phyloP scores from a whole-genome alignment of 352 stramenopile species.

The Phytophthora megakarya region DNA sequence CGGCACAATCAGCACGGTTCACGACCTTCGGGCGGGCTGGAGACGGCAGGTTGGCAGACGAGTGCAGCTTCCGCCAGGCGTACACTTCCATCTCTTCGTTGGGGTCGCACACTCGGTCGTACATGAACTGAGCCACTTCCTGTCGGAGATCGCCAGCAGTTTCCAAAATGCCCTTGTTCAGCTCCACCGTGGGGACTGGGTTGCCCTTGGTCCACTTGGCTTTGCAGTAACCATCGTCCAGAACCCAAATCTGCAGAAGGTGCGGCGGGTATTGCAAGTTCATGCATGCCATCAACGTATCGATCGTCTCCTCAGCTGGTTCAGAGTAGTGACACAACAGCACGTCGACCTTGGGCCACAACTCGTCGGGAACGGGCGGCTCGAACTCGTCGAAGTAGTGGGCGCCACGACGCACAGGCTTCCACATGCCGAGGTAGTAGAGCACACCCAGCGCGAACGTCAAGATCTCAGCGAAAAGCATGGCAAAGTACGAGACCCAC shows the following conservation, averaged over 20 bases:
- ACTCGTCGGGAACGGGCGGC: slow-evolving; percentile 73
- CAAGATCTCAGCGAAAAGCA: slow-evolving; percentile 74
- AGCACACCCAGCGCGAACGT: slow-evolving; percentile 72
- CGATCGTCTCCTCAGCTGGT: slow-evolving; percentile 83
- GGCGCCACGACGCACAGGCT: slow-evolving; percentile 80
- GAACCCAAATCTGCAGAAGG: slow-evolving; percentile 82
- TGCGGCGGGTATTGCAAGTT: slow-evolving; percentile 89
- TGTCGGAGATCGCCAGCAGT: slow-evolving; percentile 79
- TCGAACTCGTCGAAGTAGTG: slow-evolving; percentile 91
- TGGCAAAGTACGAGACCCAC: slow-evolving; percentile 82
- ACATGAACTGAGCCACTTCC: slow-evolving; percentile 87
- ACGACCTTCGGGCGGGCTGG: slow-evolving; percentile 66
- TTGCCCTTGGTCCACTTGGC: slow-evolving; percentile 83
- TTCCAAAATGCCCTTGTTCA: slow-evolving; percentile 86
- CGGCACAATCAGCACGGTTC: slow-evolving; percentile 69
- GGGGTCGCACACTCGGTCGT: slow-evolving; percentile 80
- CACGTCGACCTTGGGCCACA: slow-evolving; percentile 87
- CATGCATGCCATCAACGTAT: slow-evolving; percentile 88
- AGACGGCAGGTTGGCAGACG: slow-evolving; percentile 77
- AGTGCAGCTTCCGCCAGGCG: slow-evolving; percentile 84
- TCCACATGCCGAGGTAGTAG: slow-evolving; percentile 91
- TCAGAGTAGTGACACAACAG: slow-evolving; percentile 88
- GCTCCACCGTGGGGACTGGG: slow-evolving; percentile 62
- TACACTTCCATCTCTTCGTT: slow-evolving; percentile 88
- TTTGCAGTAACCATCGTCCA: slow-evolving; percentile 88